A percentile compares a stretch with the other conserved stretches of the same genome.
Evolutionary conservation across 257 asterid genomes (phyloP).

Genomic region (Lycium barbarum): DNA sequence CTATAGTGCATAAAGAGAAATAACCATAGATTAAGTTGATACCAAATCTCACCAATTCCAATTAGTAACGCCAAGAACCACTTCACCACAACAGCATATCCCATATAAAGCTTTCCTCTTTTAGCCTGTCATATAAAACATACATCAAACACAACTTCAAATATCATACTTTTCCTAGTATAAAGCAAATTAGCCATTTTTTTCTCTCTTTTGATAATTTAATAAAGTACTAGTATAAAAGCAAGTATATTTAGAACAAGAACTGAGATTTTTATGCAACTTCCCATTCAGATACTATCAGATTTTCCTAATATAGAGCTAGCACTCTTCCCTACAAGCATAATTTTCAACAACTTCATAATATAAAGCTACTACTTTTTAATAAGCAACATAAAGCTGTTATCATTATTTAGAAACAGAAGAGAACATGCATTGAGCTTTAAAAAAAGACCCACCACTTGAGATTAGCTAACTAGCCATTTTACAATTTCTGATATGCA

Average conservation of each 20-base stretch:
- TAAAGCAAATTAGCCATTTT: not conserved
- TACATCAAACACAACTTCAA: conserved; percentile 36
- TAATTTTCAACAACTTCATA: not conserved
- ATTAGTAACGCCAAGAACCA: conserved; percentile 90
- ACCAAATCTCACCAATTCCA: conserved; percentile 78
- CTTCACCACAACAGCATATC: conserved; percentile 78
- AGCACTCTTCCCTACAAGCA: no score
- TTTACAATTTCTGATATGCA: no score
- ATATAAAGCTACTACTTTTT: not conserved
- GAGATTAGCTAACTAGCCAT: not conserved
- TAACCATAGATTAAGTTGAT: not conserved
- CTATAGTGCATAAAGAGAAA: not conserved
- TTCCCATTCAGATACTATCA: not conserved
- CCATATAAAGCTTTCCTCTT: conserved; percentile 82
- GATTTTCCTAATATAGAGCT: not conserved
- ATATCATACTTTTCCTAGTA: not conserved
- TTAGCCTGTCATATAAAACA: conserved; percentile 62
- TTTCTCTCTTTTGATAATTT: not conserved
- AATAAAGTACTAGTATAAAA: not conserved
- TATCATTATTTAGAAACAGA: no score
- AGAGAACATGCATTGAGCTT: no score
- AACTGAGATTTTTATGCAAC: not conserved
- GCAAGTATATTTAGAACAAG: not conserved
- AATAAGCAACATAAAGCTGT: no score
- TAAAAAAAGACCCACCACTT: no score